Percentiles rank a stretch among this genome's conserved stretches.
Conservation (phyloP, 2,329 filamentous ascomycete genomes). For the Fusarium sp. region DNA sequence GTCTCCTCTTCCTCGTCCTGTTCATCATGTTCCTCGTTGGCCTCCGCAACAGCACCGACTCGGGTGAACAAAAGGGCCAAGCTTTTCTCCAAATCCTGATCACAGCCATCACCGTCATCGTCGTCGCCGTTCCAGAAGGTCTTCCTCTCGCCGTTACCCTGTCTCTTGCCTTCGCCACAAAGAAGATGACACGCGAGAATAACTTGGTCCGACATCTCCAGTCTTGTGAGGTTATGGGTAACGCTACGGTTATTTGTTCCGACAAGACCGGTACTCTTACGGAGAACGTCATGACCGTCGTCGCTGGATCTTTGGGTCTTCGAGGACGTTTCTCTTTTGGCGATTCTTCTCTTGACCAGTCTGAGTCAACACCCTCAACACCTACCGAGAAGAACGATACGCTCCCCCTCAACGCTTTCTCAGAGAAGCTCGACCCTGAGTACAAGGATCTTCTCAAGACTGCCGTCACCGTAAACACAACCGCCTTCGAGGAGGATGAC, state of each 20-base stretch:
- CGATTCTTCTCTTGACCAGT: slow-evolving; percentile 49
- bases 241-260: slow-evolving; percentile 79
- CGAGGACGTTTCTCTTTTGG: slow-evolving; percentile 56
- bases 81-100: slow-evolving; percentile 73
- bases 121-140: slow-evolving; percentile 75
- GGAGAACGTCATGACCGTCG: slow-evolving; percentile 79
- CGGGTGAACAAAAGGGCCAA: slow-evolving; percentile 65
- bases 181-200: slow-evolving; percentile 75
- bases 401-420: slow-evolving; percentile 16
- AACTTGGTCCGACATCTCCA: slow-evolving; percentile 74
- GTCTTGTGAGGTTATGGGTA: slow-evolving; percentile 78
- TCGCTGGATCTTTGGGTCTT: slow-evolving; percentile 66
- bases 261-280: slow-evolving; percentile 61
- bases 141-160: slow-evolving; percentile 74
- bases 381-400: slow-evolving; percentile 12
- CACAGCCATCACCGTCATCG: slow-evolving; percentile 72
- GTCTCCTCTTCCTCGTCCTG: slow-evolving; percentile 80
- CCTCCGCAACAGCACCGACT: slow-evolving; percentile 62
- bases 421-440: slow-evolving; percentile 27
- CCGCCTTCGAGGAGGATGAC: slow-evolving; percentile 64
- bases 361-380: slow-evolving; percentile 20
- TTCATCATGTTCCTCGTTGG: slow-evolving; percentile 79
- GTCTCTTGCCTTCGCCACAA: slow-evolving; percentile 75
- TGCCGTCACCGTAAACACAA: slow-evolving; percentile 65
- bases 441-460: slow-evolving; percentile 34